Base-by-base conservation (phyloP, 2,329 filamentous ascomycete genomes). In the Cladophialophora carrionii region DNA sequence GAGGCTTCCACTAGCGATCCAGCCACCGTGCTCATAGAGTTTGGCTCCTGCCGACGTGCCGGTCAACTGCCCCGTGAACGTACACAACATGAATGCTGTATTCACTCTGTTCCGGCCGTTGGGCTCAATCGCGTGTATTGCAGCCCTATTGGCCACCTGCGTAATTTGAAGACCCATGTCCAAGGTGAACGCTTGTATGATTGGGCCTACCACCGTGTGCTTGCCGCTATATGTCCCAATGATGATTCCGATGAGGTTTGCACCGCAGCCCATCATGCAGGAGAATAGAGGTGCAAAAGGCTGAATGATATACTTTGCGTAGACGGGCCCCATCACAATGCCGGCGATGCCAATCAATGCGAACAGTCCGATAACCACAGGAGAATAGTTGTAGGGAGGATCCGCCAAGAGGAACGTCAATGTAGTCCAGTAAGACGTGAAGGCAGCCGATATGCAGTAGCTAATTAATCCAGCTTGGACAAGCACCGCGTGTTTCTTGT, bases 41-140 rank as follows among this genome's bases (percentile, higher is more conserved):
- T 81, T 77, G 67, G 84, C 86, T 0, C 85, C 85, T 4, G 85
- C 84, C 1, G 84, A 81, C 0, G 87, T 88, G 0, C 90, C 90
- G 1, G 87, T 88, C 54, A 95, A 73, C 78, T 95, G 91, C 0
- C 91, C 91, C 31, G 84, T 86, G 72, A 94, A 94, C 0, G 85
- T 87, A 7, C 84, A 82, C 0, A 92, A 83, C 91, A 94, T 95
- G 72, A 92, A 95, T 0, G 88, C 89, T 0, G 90, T 92, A 73
- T 95, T 95, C 26, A 94, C 84, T 3, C 91, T 78, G 76, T 92
- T 95, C 4, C 89, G 79, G 0, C 88, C 87, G 65, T 86, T 87
- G 0, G 90, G 87, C 60, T 89, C 88, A 24, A 94, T 86, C 1
- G 80, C 78, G 71, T 91, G 93, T 22, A 95, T 90, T 3, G 85